Base-by-base conservation (phyloP, 306 rosid species). In the Cucumis hystrix region DNA sequence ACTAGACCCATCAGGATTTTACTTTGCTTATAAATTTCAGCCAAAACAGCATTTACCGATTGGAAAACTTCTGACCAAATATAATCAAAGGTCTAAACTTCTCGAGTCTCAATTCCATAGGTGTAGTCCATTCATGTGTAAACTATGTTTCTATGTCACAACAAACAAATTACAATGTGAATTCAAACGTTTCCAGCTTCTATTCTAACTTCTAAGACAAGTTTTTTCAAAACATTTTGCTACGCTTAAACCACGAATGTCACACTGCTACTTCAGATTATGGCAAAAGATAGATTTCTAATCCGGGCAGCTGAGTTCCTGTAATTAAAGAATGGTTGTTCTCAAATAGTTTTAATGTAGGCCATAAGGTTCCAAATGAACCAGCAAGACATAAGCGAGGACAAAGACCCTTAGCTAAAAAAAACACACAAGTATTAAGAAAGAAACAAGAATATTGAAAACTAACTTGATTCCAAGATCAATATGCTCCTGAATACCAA, bases 401-500 rank as follows among this genome's bases (percentile, higher is more conserved):
- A 41, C n/a, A 69, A 41, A 43, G 16, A 47, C 1, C 54, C 5
- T 47, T 47, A 13, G 54, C 54, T 47, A 47, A 47, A 47, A 12
- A 47, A 47, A 47, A 12, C 5, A 3, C 52, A 47, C 16, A 7
- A 7, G 66, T 13, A 7, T 5, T 59, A 7, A 47, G 17, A 47
- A 47, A 47, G 54, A 47, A 47, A 47, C 3, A 47, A 47, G 16
- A 47, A 4, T 47, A 47, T 47, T 12, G 57, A 61, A 12, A 30
- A 71, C 83, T 62, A 28, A 84, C 87, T 84, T 84, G 69, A 84
- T 84, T 64, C 87, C 87, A 15, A 84, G 83, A 82, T 84, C 87
- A 17, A 84, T 84, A 21, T 84, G 87, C 79, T 84, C 87, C 83
- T 84, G 87, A 51, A 84, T 84, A 43, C 87, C 85, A 18, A 84